Percentiles rank a stretch among this genome's conserved stretches.
These are phyloP conservation scores for Yamagishiella unicocca DNA, from an alignment of 139 green algal species.

Conservation along the genomic window DNA sequence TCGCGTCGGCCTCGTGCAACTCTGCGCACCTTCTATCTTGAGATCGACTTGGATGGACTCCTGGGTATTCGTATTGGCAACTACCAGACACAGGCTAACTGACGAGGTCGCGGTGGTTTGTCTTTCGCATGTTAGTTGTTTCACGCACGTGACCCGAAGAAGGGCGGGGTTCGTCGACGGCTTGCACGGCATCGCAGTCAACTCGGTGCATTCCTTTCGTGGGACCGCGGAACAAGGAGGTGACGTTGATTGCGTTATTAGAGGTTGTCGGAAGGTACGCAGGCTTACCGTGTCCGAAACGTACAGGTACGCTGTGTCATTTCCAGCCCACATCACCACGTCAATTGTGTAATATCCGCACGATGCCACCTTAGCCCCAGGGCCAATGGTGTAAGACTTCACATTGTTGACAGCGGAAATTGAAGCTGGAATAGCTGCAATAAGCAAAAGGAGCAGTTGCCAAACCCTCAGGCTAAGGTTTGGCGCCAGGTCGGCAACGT, in stretches of 20 bases:
- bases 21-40: background rate
- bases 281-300: conserved; percentile 4
- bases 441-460: too few relatives aligned
- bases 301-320: background rate
- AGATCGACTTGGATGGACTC: conserved; percentile 1
- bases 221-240: too few relatives aligned
- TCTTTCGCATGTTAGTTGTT: background rate
- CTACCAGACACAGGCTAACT: conserved; percentile 11
- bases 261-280: too few relatives aligned
- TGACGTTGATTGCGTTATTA: too few relatives aligned
- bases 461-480: too few relatives aligned
- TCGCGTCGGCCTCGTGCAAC: too few relatives aligned
- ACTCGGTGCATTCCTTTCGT: background rate
- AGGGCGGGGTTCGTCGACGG: background rate
- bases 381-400: background rate
- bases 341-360: conserved; percentile 15
- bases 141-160: background rate
- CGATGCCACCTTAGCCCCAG: background rate
- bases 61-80: background rate
- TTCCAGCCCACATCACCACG: background rate
- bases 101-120: background rate
- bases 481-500: too few relatives aligned
- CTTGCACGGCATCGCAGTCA: background rate
- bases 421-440: too few relatives aligned
- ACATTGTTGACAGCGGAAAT: too few relatives aligned